Evolutionary conservation across 495 filamentous ascomycete genomes (phyloP).

Genomic region (Daldinia childiae): DNA sequence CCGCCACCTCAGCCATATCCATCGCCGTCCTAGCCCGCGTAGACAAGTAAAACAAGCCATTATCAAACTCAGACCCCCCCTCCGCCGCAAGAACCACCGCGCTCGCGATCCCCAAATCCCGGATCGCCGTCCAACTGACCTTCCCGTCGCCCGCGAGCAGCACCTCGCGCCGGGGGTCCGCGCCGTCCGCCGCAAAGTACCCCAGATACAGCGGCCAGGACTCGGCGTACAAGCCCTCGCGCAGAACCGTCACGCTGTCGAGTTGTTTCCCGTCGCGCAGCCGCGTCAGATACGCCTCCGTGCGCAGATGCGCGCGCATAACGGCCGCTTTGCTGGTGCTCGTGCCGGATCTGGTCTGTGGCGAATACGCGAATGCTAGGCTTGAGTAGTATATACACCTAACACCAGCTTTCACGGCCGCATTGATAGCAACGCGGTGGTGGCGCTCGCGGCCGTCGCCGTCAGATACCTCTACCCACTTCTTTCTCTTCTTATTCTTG

Average conservation of each 20-base stretch:
- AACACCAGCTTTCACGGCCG: constrained; percentile 65
- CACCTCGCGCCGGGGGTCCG: constrained; percentile 42
- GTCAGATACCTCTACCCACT: constrained; percentile 2
- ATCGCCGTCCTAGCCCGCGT: constrained; percentile 38
- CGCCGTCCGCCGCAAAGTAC: constrained; percentile 56
- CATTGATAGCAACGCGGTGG: constrained; percentile 65
- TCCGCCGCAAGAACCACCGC: constrained; percentile 47
- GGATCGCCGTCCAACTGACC: constrained; percentile 56
- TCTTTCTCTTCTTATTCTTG: no score
- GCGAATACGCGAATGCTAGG: constrained; percentile 53
- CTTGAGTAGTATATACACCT: constrained; percentile 74
- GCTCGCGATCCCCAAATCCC: constrained; percentile 54
- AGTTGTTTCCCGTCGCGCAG: constrained; percentile 36
- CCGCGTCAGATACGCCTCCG: constrained; percentile 64
- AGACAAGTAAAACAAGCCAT: constrained; percentile 49
- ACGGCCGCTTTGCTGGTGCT: constrained; percentile 53
- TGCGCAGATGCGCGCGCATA: constrained; percentile 74
- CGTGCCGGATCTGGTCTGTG: background rate
- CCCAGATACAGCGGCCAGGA: constrained; percentile 75
- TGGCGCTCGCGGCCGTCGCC: constrained; percentile 53
- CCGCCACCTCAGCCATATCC: constrained; percentile 50
- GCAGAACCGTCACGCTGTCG: constrained; percentile 61
- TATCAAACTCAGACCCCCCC: constrained; percentile 32
- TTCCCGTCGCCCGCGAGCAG: constrained; percentile 53
- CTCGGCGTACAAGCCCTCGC: constrained; percentile 74